Evolutionary conservation across 2,329 filamentous ascomycete species (phyloP), one percentile per base, ranked within the genome.

Genomic region (Didymella lethalis): DNA sequence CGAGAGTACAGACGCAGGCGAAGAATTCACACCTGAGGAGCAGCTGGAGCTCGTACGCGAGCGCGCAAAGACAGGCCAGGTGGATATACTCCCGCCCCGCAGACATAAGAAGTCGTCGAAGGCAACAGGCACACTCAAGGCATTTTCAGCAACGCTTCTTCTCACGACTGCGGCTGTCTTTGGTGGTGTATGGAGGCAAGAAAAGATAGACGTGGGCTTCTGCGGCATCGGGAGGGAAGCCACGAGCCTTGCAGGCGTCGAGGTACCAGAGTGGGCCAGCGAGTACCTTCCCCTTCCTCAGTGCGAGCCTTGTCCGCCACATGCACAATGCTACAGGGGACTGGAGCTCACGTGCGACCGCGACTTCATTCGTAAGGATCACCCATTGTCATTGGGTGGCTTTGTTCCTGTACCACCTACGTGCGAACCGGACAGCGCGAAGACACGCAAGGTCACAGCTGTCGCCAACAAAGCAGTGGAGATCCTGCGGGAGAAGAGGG

Each of bases 181-280:
- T 64, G 90, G 84, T 29, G 86, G 86, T 8, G 95, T 93, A 86
- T 99, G 93, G 81, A 85, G 94, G 48, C 92, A 97, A 74, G 95
- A 99, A 78, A 98, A 98, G 83, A 82, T 97, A n/a, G 90, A 92
- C 16, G 92, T 98, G 20, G 95, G 96, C 32, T 99, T 96, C 74
- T 99, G 95, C 74, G 93, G 93, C 12, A 85, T 96, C 52, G 95
- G 81, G 4, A 62, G 90, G 25, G 82, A 86, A 47, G 85, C 83
- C 7, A 84, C 81, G 64, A 83, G 82, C 20, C 72, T 88, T 52
- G 81, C 84, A 11, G 85, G 87, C 29, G 82, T 90, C 12, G 83
- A 86, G 25, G 82, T 97, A 18, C 93, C 94, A 3, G 87, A 91
- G 46, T 91, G 88, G 83, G 83, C 91, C 8, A 82, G 87, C 48